A percentile compares a stretch with the other conserved stretches of the same genome.
phyloP scores from a whole-genome alignment of 78 protist species.

The Pigoraptor vietnamica region DNA sequence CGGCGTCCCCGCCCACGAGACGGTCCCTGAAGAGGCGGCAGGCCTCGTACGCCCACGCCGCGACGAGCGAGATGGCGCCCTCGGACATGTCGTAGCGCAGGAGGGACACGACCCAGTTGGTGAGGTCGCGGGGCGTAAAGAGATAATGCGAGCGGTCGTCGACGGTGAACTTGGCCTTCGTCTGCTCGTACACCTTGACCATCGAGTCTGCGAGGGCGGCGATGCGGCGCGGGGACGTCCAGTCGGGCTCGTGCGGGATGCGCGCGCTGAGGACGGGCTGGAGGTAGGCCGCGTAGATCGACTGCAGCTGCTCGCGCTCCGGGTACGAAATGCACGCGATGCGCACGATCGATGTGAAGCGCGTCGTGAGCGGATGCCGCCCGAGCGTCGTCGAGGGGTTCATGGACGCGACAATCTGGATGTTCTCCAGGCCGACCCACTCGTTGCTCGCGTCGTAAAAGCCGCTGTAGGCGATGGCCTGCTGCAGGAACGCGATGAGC shows the following conservation, averaged over 20 bases:
- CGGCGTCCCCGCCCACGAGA: slow-evolving; percentile 6
- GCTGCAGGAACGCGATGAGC: slow-evolving; percentile 73
- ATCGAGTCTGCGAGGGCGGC: slow-evolving; percentile 36
- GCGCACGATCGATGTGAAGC: slow-evolving; percentile 59
- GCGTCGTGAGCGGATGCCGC: slow-evolving; percentile 53
- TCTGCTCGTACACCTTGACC: slow-evolving; percentile 51
- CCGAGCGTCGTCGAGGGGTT: slow-evolving; percentile 73
- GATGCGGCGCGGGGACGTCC: not conserved
- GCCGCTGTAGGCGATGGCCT: slow-evolving; percentile 71
- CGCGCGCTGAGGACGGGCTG: not conserved
- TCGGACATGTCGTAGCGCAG: slow-evolving; percentile 31
- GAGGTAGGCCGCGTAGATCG: slow-evolving; percentile 31
- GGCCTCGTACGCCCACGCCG: slow-evolving; percentile 44
- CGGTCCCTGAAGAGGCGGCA: slow-evolving; percentile 55
- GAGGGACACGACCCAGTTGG: slow-evolving; percentile 50
- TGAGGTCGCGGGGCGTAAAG: slow-evolving; percentile 78
- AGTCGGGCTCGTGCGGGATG: not conserved
- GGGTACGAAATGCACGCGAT: not conserved
- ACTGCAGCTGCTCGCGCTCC: not conserved
- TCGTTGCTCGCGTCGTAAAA: slow-evolving; percentile 72
- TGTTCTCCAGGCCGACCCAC: slow-evolving; percentile 58
- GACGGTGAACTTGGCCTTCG: slow-evolving; percentile 29
- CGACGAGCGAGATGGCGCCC: not conserved
- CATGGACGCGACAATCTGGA: slow-evolving; percentile 68
- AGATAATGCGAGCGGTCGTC: slow-evolving; percentile 71